Evolutionary conservation across 2,329 filamentous ascomycete species (phyloP), one percentile per base, ranked within the genome.

Genomic region (Volutella citrinella): DNA sequence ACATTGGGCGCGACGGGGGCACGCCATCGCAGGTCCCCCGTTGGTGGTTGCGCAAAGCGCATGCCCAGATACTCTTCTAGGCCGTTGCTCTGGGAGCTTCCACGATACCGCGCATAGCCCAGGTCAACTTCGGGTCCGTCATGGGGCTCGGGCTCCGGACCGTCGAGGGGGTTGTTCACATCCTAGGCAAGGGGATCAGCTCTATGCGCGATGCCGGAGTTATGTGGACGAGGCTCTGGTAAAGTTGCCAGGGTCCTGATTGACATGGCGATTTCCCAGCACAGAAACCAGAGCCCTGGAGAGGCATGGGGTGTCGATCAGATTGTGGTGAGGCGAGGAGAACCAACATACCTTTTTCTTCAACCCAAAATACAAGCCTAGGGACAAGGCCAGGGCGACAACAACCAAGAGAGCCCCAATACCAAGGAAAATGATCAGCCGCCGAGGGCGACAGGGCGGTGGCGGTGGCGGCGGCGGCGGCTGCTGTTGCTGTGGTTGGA

Each of bases 31-130:
- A 75, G 56, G 23, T 72, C 57, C 3, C 65, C 69, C 1, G 69
- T 36, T 6, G 75, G 74, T n/a, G 73, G 59, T 11, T 65, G 61
- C 10, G 75, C 75, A 49, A 69, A 79, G 26, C 72, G 69, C 53
- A 72, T 57, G 10, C 70, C 70, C 4, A 70, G 56, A 47, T 65
- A 75, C 46, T 69, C 57, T 30, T 61, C 61, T 19, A 74, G 59
- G n/a, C 59, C 61, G 18, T 52, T 60, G 16, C 49, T 42, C 5
- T 68, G 55, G 4, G 53, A 45, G 4, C 52, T 50, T 18, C 70
- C 70, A 16, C 60, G 56, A 35, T 72, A 74, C 17, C 51, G 50
- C n/a, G 68, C 60, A 38, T 74, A 72, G 18, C 61, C 63, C 15
- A 73, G 57, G 41, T 71, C 59, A 28, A 66, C 51, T 12, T 46